Conservation (phyloP, 768 basidiomycete species). For the Strobilomyces dryophilus region DNA sequence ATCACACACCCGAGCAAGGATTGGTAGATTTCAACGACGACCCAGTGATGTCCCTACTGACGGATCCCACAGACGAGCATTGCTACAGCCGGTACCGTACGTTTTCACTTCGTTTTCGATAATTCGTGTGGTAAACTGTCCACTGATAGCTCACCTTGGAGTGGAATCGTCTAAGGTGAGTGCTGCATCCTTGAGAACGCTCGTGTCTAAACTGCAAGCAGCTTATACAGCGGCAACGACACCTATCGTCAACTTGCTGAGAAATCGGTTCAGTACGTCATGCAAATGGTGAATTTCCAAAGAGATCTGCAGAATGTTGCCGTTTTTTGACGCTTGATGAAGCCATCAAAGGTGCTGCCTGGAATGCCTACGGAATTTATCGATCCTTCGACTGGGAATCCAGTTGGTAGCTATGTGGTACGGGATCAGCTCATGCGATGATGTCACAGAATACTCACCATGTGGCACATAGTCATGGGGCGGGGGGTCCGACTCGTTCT, state of each 20-base stretch:
- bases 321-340: not conserved
- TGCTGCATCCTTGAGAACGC: not conserved
- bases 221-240: slow-evolving; percentile 52
- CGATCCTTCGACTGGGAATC: slow-evolving; percentile 47
- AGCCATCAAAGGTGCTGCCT: slow-evolving; percentile 17
- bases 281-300: slow-evolving; percentile 30
- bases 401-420: slow-evolving; percentile 55
- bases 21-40: slow-evolving; percentile 8
- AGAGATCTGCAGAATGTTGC: not conserved
- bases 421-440: slow-evolving; percentile 11
- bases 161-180: slow-evolving; percentile 48
- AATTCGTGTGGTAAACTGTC: not conserved
- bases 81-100: slow-evolving; percentile 43
- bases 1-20: slow-evolving; percentile 26
- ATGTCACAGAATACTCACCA: not conserved
- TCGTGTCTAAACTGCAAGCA: not conserved
- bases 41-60: not conserved
- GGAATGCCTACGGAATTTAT: slow-evolving; percentile 59
- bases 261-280: slow-evolving; percentile 50
- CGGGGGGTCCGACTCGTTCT: slow-evolving; percentile 69
- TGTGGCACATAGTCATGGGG: slow-evolving; percentile 60
- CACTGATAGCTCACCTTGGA: slow-evolving; percentile 50
- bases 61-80: slow-evolving; percentile 39
- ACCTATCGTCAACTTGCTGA: slow-evolving; percentile 55
- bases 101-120: slow-evolving; percentile 3